Percentiles rank a stretch among this genome's conserved stretches.
Evolutionary conservation across 2,329 filamentous ascomycete species (phyloP).

Genomic region (Zasmidium citrigriseum): DNA sequence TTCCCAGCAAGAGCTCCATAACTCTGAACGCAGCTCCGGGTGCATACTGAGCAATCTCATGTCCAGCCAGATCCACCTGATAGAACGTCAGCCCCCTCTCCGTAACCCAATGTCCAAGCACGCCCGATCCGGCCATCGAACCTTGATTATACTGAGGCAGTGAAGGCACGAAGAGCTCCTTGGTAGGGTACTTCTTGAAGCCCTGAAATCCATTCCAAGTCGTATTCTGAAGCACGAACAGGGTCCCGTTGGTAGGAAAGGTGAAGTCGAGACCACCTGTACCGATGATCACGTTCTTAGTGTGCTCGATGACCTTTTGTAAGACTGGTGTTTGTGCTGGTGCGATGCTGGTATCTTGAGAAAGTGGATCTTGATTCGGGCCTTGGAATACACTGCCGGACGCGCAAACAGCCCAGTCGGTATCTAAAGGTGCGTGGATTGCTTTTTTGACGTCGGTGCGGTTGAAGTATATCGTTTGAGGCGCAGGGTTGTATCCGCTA

Average conservation of each 20-base stretch:
- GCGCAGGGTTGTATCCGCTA: neutral
- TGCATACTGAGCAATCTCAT: conserved; percentile 39
- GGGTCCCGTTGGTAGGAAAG: conserved; percentile 31
- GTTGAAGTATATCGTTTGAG: conserved; percentile 33
- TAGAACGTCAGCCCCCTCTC: conserved; percentile 33
- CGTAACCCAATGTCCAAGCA: conserved; percentile 17
- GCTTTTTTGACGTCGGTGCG: conserved; percentile 35
- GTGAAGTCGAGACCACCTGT: conserved; percentile 30
- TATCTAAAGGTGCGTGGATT: conserved; percentile 34
- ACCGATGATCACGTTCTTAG: conserved; percentile 36
- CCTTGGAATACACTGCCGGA: conserved; percentile 9
- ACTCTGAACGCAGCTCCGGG: conserved; percentile 45
- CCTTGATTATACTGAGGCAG: neutral
- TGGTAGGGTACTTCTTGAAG: conserved; percentile 26
- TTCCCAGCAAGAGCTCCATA: conserved; percentile 46
- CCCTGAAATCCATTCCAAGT: conserved; percentile 35
- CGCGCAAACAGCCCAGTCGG: conserved; percentile 31
- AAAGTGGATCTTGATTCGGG: neutral
- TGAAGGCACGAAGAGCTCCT: conserved; percentile 29
- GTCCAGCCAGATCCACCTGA: conserved; percentile 29
- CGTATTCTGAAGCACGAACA: conserved; percentile 32
- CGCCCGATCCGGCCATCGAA: conserved; percentile 7
- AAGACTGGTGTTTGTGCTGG: conserved; percentile 19
- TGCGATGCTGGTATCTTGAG: conserved; percentile 16
- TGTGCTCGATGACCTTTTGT: conserved; percentile 32